A percentile compares a stretch with the other conserved stretches of the same genome.
phyloP scores from a whole-genome alignment of 2,329 filamentous ascomycete genomes.

The Colletotrichum lindemuthianum region DNA sequence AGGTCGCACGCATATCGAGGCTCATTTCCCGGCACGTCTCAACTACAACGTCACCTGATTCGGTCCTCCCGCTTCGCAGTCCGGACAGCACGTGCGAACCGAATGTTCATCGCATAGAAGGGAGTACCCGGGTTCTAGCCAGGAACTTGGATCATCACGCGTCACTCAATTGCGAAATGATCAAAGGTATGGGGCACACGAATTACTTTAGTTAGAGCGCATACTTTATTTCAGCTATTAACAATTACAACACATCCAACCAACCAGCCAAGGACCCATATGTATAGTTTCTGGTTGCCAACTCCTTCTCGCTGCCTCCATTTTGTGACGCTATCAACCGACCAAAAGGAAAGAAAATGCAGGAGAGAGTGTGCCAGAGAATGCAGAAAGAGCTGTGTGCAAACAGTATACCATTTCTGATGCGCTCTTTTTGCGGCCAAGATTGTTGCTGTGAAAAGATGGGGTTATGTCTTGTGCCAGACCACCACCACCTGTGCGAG shows the following conservation, averaged over 20 bases:
- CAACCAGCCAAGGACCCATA: slow-evolving; percentile 35
- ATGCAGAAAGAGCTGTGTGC: too few relatives aligned
- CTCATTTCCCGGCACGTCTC: slow-evolving; percentile 10
- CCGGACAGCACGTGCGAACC: too few relatives aligned
- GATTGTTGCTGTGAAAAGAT: slow-evolving; percentile 15
- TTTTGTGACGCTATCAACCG: slow-evolving; percentile 15
- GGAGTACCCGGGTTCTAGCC: too few relatives aligned
- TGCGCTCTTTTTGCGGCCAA: slow-evolving; percentile 23
- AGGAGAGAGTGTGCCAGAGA: background rate
- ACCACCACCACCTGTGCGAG: slow-evolving; percentile 36
- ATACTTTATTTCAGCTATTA: slow-evolving; percentile 23
- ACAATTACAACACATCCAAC: slow-evolving; percentile 29
- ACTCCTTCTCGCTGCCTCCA: slow-evolving; percentile 24
- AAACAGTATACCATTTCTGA: slow-evolving; percentile 6
- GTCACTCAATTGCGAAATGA: background rate
- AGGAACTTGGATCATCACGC: too few relatives aligned
- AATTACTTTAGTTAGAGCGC: slow-evolving; percentile 10
- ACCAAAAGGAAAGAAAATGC: slow-evolving; percentile 4
- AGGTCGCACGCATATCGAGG: slow-evolving; percentile 5
- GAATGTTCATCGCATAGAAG: too few relatives aligned
- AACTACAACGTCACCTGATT: slow-evolving; percentile 17
- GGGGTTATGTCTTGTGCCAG: slow-evolving; percentile 16
- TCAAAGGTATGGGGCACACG: background rate
- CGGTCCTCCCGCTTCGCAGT: background rate
- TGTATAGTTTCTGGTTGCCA: slow-evolving; percentile 23